Conservation (phyloP, 768 basidiomycete genomes). For the Lactarius trivialis region DNA sequence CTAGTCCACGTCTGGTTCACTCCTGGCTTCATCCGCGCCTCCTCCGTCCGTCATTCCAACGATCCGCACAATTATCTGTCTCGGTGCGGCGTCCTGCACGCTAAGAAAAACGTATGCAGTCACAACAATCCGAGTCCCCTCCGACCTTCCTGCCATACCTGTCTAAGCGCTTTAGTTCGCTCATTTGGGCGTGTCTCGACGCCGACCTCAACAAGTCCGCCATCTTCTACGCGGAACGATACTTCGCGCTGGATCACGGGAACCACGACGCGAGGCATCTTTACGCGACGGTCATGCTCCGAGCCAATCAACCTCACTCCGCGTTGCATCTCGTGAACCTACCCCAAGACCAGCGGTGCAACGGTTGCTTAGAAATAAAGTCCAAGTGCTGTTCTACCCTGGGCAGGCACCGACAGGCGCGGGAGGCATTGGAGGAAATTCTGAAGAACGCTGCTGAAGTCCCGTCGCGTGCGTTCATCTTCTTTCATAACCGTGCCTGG, state of each 20-base stretch:
- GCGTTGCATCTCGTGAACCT: constrained; percentile 65
- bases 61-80: constrained; percentile 18
- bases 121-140: constrained; percentile 43
- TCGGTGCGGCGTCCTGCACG: constrained; percentile 31
- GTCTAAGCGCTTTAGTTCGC: constrained; percentile 58
- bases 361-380: constrained; percentile 74
- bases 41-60: neutral
- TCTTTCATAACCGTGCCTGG: constrained; percentile 9
- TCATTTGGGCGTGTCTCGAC: constrained; percentile 83
- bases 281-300: constrained; percentile 71
- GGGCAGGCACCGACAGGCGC: constrained; percentile 71
- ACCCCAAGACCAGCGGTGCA: constrained; percentile 53
- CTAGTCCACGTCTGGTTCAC: neutral
- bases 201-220: constrained; percentile 72
- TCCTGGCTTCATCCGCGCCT: neutral
- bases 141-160: constrained; percentile 49
- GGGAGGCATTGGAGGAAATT: constrained; percentile 61
- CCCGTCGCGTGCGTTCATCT: constrained; percentile 47
- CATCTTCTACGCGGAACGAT: constrained; percentile 85
- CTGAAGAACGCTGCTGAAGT: constrained; percentile 46
- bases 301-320: constrained; percentile 64
- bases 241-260: constrained; percentile 59
- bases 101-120: constrained; percentile 20
- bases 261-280: constrained; percentile 82
- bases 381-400: constrained; percentile 66